Conservation (phyloP, 305 asterid genomes). For the Fraxinus nigra region DNA sequence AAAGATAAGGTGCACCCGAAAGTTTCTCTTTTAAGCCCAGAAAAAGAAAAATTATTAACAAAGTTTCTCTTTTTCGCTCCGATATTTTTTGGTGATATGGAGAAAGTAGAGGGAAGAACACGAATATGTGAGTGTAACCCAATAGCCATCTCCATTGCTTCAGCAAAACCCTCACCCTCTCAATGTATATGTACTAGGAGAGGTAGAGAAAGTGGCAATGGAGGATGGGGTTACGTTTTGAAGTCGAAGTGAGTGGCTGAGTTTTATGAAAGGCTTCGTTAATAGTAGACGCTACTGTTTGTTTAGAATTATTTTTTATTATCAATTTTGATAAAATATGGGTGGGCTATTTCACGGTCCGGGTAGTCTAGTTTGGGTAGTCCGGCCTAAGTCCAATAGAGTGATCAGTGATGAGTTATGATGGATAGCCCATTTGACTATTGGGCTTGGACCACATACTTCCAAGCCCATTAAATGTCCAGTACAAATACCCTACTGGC, state of each 20-base stretch:
- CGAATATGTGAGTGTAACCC: constrained; percentile 39
- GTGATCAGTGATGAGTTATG: background rate
- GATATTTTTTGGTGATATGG: constrained; percentile 22
- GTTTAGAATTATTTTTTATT: constrained; percentile 16
- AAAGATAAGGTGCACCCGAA: constrained; percentile 45
- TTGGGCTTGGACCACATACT: background rate
- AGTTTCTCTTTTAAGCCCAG: constrained; percentile 52
- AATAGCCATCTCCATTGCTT: constrained; percentile 72
- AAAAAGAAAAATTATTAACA: constrained; percentile 21
- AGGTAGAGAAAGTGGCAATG: constrained; percentile 20
- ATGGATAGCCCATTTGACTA: background rate
- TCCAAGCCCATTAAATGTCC: background rate
- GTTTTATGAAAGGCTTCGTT: constrained; percentile 25
- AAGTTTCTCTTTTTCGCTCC: constrained; percentile 33
- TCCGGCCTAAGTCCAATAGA: background rate
- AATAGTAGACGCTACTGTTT: constrained; percentile 40
- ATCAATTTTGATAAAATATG: background rate
- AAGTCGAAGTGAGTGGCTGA: constrained; percentile 58
- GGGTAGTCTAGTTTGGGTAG: background rate
- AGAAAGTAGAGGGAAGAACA: constrained; percentile 29
- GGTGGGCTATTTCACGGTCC: background rate
- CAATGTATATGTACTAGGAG: constrained; percentile 11
- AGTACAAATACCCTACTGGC: background rate
- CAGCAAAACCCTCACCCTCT: constrained; percentile 29
- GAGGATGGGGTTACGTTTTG: constrained; percentile 39